Conservation (phyloP, 2,329 filamentous ascomycete species). For the Venturia carpophila region DNA sequence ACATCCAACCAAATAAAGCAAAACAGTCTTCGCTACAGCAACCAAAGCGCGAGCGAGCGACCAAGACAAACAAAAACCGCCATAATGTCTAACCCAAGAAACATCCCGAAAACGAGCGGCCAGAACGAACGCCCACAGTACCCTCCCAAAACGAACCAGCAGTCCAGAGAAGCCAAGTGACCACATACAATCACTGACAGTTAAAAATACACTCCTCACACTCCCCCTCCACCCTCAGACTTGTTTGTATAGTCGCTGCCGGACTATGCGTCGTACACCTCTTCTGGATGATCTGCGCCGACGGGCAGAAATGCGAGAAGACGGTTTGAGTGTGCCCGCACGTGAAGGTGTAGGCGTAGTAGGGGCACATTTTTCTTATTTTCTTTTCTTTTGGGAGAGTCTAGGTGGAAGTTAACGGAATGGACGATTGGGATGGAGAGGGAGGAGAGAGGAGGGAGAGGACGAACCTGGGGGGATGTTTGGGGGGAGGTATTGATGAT, state of each 20-base stretch:
- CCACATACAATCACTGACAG: not conserved
- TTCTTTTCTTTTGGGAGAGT: not conserved
- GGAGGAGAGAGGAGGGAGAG: not conserved
- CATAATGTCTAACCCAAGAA: too few species aligned
- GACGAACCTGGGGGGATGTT: not conserved
- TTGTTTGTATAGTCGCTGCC: not conserved
- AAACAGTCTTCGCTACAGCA: too few species aligned
- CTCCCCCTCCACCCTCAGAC: not conserved
- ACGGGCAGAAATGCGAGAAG: conserved; percentile 6
- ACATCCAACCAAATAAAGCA: too few species aligned
- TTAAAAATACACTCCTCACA: conserved; percentile 2
- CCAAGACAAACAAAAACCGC: too few species aligned
- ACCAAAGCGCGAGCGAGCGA: too few species aligned
- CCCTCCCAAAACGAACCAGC: too few species aligned
- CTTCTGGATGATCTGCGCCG: conserved; percentile 3
- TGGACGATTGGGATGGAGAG: not conserved
- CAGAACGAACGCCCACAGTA: too few species aligned
- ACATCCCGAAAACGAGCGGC: too few species aligned
- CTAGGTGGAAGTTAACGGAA: not conserved
- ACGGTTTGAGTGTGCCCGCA: conserved; percentile 17
- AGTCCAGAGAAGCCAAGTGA: too few species aligned
- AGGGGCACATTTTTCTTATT: conserved; percentile 7
- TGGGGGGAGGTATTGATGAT: not conserved
- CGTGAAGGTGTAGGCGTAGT: conserved; percentile 17
- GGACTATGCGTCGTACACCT: not conserved